Percentiles rank a stretch among this genome's conserved stretches.
These are phyloP conservation scores for Heracleum sosnowskyi DNA, from an alignment of 129 eudicot genomes.

Conservation along the genomic window DNA sequence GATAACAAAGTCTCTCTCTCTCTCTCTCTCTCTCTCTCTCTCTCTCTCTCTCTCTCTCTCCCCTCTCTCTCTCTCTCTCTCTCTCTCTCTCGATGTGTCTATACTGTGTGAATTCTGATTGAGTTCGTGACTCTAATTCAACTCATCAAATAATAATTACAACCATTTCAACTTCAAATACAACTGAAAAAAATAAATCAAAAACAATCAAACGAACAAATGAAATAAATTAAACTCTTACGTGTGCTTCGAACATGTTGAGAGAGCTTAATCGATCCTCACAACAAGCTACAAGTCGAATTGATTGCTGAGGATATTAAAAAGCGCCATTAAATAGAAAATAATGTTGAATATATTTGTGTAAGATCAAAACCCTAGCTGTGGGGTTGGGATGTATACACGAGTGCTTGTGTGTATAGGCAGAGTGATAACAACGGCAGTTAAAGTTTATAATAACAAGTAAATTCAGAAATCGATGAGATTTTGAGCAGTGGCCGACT, in stretches of 20 bases:
- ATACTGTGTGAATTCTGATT: too few relatives aligned
- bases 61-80: too few relatives aligned
- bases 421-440: background rate
- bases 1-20: too few relatives aligned
- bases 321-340: conserved; percentile 5
- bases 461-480: background rate
- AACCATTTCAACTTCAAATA: background rate
- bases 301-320: background rate
- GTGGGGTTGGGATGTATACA: background rate
- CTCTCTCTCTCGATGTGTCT: too few relatives aligned
- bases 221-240: background rate
- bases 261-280: conserved; percentile 6
- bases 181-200: background rate
- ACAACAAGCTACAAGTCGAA: background rate
- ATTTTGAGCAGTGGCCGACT: background rate
- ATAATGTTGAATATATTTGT: background rate
- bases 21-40: too few relatives aligned
- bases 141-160: background rate
- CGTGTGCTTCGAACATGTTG: conserved; percentile 58
- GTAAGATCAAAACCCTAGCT: background rate
- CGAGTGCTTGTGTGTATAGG: background rate
- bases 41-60: too few relatives aligned
- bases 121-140: background rate
- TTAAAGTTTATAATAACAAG: background rate
- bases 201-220: too few relatives aligned